These are phyloP conservation scores for Phytophthora aleatoria DNA, from an alignment of 352 stramenopile species.

Conservation along the genomic window DNA sequence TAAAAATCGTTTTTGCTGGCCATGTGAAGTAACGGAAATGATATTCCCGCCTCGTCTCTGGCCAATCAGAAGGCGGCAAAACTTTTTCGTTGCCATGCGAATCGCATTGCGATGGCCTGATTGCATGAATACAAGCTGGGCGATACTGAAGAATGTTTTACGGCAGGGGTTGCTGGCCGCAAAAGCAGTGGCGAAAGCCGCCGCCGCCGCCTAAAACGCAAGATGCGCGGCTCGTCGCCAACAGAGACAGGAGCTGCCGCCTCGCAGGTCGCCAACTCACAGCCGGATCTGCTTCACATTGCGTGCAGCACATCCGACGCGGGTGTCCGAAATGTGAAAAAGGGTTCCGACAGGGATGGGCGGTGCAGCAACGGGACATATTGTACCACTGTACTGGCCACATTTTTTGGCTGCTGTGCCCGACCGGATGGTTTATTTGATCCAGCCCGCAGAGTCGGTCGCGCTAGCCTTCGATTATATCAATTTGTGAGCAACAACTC, in stretches of 20 bases:
- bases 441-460: not conserved
- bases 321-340: slow-evolving; percentile 11
- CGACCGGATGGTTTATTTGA: not conserved
- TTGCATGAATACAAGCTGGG: slow-evolving; percentile 3
- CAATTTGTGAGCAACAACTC: slow-evolving; percentile 26
- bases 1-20: no score
- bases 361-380: not conserved
- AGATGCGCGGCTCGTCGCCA: not conserved
- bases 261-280: slow-evolving; percentile 21
- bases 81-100: slow-evolving; percentile 16
- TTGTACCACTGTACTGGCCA: slow-evolving; percentile 3
- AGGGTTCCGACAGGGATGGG: slow-evolving; percentile 16
- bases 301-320: slow-evolving; percentile 27
- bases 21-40: slow-evolving; percentile 9
- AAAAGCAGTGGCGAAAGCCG: not conserved
- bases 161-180: no score
- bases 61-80: slow-evolving; percentile 16
- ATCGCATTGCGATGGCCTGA: slow-evolving; percentile 10
- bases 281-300: slow-evolving; percentile 15
- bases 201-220: not conserved
- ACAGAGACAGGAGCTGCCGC: slow-evolving; percentile 36
- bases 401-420: not conserved
- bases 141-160: not conserved
- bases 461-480: slow-evolving; percentile 11
- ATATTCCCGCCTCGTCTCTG: slow-evolving; percentile 34